phyloP scores from a whole-genome alignment of 129 eudicot genomes.

The Daucus carota region DH1_v3.0 NC_030389.2:38367501-38368000 shows the following conservation, averaged over 20 bases:
- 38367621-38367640: neutral
- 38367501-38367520: conserved; percentile 37
- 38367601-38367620: conserved; percentile 23
- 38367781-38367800: conserved; percentile 28
- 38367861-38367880: conserved; percentile 14
- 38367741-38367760: no score
- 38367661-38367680: no score
- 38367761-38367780: neutral
- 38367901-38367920: conserved; percentile 35
- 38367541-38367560: conserved; percentile 38
- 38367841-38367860: conserved; percentile 18
- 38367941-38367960: conserved; percentile 31
- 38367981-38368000: no score
- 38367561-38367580: conserved; percentile 20
- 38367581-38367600: conserved; percentile 36
- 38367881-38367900: conserved; percentile 24
- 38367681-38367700: no score
- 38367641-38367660: neutral
- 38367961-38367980: no score
- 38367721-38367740: no score
- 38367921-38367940: conserved; percentile 43
- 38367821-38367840: conserved; percentile 22
- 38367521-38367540: conserved; percentile 31
- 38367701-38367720: no score
- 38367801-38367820: conserved; percentile 22